These are phyloP conservation scores for Eucommia ulmoides DNA, from an alignment of 257 asterid genomes.

Conservation along the genomic window DNA sequence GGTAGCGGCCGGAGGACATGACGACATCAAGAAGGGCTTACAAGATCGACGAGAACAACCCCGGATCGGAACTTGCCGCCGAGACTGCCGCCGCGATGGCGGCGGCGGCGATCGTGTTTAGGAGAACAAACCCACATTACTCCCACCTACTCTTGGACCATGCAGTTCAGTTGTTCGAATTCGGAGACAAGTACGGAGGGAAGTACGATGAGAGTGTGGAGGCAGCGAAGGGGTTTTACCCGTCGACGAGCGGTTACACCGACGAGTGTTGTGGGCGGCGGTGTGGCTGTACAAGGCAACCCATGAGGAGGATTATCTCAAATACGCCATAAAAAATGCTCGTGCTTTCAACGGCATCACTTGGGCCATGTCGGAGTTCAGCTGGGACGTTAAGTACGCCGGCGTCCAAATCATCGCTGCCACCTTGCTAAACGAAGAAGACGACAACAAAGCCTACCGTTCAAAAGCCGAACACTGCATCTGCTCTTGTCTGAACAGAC, in stretches of 20 bases:
- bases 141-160: slow-evolving; percentile 57
- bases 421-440: slow-evolving; percentile 37
- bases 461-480: slow-evolving; percentile 46
- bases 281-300: slow-evolving; percentile 84
- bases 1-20: slow-evolving; percentile 79
- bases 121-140: slow-evolving; percentile 53
- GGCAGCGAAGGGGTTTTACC: slow-evolving; percentile 69
- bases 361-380: slow-evolving; percentile 75
- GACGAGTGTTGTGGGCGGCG: slow-evolving; percentile 97
- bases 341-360: slow-evolving; percentile 64
- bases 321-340: slow-evolving; percentile 48
- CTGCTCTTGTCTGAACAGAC: slow-evolving; percentile 51
- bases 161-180: slow-evolving; percentile 76
- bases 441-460: slow-evolving; percentile 23
- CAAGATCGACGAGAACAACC: slow-evolving; percentile 41
- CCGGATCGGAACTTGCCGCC: slow-evolving; percentile 58
- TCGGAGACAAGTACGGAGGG: slow-evolving; percentile 70
- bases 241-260: slow-evolving; percentile 77
- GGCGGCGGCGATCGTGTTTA: slow-evolving; percentile 49
- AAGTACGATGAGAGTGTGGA: slow-evolving; percentile 56
- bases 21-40: slow-evolving; percentile 62
- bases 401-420: slow-evolving; percentile 72
- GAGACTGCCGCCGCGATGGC: slow-evolving; percentile 77
- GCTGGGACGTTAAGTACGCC: slow-evolving; percentile 90
- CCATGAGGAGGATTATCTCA: slow-evolving; percentile 35